Percentiles rank a stretch among this genome's conserved stretches.
Conservation (phyloP, 495 filamentous ascomycete genomes). For the Talaromyces nanjingensis region DNA sequence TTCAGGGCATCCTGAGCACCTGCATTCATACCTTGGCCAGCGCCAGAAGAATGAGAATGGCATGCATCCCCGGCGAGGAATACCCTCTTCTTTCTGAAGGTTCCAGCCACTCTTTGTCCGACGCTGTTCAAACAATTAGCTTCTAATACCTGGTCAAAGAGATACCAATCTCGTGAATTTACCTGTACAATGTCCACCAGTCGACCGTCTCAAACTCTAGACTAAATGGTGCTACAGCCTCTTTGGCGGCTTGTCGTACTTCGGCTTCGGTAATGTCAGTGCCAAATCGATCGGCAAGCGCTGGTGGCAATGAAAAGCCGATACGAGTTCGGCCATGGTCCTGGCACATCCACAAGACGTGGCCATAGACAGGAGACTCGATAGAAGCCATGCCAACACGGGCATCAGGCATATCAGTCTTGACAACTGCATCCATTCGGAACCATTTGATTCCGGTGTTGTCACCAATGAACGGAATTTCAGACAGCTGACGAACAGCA, state of each 20-base stretch:
- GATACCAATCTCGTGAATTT: background rate
- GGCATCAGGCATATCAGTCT: constrained; percentile 40
- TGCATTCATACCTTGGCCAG: constrained; percentile 45
- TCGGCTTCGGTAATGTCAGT: constrained; percentile 19
- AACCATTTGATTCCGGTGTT: constrained; percentile 38
- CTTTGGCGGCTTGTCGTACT: constrained; percentile 18
- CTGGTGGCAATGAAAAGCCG: constrained; percentile 46
- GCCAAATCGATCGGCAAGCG: constrained; percentile 31
- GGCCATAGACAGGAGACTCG: constrained; percentile 43
- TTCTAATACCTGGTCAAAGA: background rate
- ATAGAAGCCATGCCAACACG: constrained; percentile 20
- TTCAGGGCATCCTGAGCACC: constrained; percentile 45
- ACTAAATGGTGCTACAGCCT: constrained; percentile 40
- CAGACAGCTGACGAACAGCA: constrained; percentile 18
- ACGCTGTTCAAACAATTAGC: background rate
- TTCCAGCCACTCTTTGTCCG: background rate
- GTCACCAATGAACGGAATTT: constrained; percentile 36
- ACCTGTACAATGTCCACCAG: constrained; percentile 49
- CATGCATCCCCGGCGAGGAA: constrained; percentile 44
- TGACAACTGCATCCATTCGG: constrained; percentile 40
- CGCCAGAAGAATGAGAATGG: constrained; percentile 41
- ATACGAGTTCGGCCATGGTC: constrained; percentile 43
- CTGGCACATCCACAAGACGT: constrained; percentile 42
- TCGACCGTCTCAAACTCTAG: constrained; percentile 39
- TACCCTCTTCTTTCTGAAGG: constrained; percentile 10